These are phyloP conservation scores for Tuctoria greenei DNA, from an alignment of 176 grass and related monocot species.

Conservation along the genomic window DNA sequence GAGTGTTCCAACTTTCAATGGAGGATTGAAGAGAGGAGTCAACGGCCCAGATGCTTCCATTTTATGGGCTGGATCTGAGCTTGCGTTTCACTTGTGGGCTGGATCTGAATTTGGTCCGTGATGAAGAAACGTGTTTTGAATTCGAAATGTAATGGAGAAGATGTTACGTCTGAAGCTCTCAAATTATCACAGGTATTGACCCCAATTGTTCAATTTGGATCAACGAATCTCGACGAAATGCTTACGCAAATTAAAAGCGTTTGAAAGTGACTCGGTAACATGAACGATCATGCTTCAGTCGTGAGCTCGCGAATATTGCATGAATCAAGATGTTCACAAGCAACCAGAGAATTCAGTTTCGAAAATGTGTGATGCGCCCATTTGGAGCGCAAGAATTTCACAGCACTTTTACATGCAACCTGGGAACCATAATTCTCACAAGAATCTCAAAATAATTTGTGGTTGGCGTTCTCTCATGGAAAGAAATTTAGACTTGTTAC, in stretches of 20 bases:
- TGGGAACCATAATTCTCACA: background rate
- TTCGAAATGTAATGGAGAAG: background rate
- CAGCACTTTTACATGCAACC: background rate
- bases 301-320: background rate
- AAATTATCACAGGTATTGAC: background rate
- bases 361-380: background rate
- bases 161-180: background rate
- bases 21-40: constrained; percentile 1
- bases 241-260: background rate
- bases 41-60: constrained; percentile 23
- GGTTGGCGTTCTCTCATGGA: background rate
- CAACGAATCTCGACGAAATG: background rate
- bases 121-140: background rate
- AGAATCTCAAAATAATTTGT: background rate
- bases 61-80: background rate
- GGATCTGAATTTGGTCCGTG: no score
- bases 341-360: background rate
- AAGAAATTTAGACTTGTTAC: background rate
- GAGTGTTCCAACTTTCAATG: constrained; percentile 45
- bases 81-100: no score
- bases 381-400: background rate
- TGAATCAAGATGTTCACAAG: background rate
- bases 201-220: background rate
- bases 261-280: background rate
- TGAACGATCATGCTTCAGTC: background rate